These are phyloP conservation scores for Gypsophila paniculata DNA, from an alignment of 179 eudicot species.

Conservation along the genomic window DNA sequence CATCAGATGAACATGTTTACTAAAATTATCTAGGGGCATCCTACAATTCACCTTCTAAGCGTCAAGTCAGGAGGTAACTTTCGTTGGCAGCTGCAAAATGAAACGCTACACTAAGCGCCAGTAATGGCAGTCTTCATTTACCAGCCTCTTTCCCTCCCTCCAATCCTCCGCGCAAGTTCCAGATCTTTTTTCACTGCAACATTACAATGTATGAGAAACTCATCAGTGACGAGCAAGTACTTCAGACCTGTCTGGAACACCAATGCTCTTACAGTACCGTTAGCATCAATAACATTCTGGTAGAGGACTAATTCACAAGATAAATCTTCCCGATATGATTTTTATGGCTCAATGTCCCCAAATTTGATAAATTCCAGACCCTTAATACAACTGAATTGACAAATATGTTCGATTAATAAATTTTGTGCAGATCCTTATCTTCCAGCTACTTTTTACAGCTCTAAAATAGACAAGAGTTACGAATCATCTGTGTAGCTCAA, in stretches of 20 bases:
- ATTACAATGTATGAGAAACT: background rate
- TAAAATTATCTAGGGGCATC: background rate
- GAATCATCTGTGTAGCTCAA: background rate
- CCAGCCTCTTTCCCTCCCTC: conserved; percentile 60
- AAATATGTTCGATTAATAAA: background rate
- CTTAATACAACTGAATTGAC: background rate
- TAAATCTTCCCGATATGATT: too few relatives aligned
- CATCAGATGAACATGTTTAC: background rate
- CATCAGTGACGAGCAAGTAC: background rate
- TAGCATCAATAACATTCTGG: background rate
- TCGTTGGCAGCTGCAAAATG: background rate
- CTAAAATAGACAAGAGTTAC: background rate
- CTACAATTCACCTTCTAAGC: conserved; percentile 1
- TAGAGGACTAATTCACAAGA: background rate
- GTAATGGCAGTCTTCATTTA: conserved; percentile 13
- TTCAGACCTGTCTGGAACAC: background rate
- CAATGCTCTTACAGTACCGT: background rate
- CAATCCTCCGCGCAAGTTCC: conserved; percentile 60
- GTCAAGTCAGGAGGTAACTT: background rate
- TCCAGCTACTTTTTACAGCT: background rate
- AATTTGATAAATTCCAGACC: too few relatives aligned
- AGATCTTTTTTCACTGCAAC: conserved; percentile 63
- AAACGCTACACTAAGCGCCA: background rate
- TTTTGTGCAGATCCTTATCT: background rate
- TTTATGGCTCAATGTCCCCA: background rate